A percentile compares a stretch with the other conserved stretches of the same genome.
These are phyloP conservation scores for Trichophyton verrucosum DNA, from an alignment of 2,329 filamentous ascomycete genomes.

Conservation along the genomic window DNA sequence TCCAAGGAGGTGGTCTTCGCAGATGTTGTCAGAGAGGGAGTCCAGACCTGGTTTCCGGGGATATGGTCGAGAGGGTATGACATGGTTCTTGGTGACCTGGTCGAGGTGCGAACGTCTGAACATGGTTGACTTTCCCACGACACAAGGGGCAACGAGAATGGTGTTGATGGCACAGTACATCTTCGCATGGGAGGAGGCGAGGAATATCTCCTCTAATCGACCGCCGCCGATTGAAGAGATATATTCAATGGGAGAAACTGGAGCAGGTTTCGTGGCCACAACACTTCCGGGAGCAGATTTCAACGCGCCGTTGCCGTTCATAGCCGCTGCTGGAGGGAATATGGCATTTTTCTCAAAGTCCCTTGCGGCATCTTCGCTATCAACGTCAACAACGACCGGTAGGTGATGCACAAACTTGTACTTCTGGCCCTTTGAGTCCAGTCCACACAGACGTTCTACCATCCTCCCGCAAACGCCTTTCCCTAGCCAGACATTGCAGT, in stretches of 20 bases:
- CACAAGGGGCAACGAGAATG: constrained; percentile 78
- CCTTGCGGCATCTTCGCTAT: constrained; percentile 18
- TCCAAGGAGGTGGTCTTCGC: constrained; percentile 92
- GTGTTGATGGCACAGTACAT: constrained; percentile 98
- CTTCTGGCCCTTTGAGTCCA: constrained; percentile 35
- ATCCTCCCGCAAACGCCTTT: constrained; percentile 69
- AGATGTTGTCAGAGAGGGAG: constrained; percentile 91
- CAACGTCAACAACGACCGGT: constrained; percentile 71
- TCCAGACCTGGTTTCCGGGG: constrained; percentile 58
- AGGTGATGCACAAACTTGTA: constrained; percentile 95
- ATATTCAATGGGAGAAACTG: constrained; percentile 4
- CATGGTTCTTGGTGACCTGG: constrained; percentile 48
- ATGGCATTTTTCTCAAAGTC: constrained; percentile 16
- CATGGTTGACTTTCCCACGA: constrained; percentile 97
- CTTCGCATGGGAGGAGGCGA: constrained; percentile 86
- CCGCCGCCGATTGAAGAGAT: constrained; percentile 51
- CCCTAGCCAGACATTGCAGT: constrained; percentile 92
- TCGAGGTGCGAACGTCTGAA: constrained; percentile 87
- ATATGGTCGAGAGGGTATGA: constrained; percentile 30
- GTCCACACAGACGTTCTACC: constrained; percentile 75
- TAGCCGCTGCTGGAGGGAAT: neutral
- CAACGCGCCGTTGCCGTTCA: neutral
- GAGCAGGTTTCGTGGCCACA: neutral
- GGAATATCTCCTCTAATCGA: constrained; percentile 84
- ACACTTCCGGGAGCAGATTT: neutral